These are phyloP conservation scores for Yamadazyma sp. DNA, from an alignment of 1,139 yeast species.

Conservation along the genomic window DNA sequence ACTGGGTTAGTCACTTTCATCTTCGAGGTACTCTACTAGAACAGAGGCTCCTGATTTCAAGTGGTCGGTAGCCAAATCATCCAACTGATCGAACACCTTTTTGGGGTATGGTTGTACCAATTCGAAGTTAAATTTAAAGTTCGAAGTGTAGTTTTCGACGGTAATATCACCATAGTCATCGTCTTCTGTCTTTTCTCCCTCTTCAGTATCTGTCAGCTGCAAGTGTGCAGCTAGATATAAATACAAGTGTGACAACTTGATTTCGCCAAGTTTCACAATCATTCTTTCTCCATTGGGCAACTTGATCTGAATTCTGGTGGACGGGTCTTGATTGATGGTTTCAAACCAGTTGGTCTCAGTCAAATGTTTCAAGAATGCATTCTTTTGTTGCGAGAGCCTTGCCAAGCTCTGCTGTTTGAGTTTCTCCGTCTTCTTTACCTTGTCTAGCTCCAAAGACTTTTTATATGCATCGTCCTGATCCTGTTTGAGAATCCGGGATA, in stretches of 20 bases:
- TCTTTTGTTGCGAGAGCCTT: slow-evolving; percentile 13
- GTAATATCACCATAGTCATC: slow-evolving; percentile 9
- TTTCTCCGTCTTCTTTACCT: slow-evolving; percentile 33
- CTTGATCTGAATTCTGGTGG: slow-evolving; percentile 31
- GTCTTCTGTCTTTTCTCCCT: slow-evolving; percentile 13
- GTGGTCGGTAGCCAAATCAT: slow-evolving; percentile 26
- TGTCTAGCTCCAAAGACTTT: slow-evolving; percentile 49
- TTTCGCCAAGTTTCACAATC: slow-evolving; percentile 44
- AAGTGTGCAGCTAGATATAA: slow-evolving; percentile 56
- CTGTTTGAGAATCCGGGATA: slow-evolving; percentile 49
- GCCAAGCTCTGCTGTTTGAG: slow-evolving; percentile 19
- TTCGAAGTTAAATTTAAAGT: slow-evolving; percentile 36
- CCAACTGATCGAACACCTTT: slow-evolving; percentile 23
- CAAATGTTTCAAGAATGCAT: slow-evolving; percentile 15
- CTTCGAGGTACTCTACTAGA: slow-evolving; percentile 35
- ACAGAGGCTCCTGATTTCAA: slow-evolving; percentile 41
- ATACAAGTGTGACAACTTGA: slow-evolving; percentile 62
- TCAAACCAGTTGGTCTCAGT: slow-evolving; percentile 16
- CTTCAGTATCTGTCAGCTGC: slow-evolving; percentile 8
- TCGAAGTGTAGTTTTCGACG: slow-evolving; percentile 17
- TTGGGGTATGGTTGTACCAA: slow-evolving; percentile 47
- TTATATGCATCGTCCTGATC: slow-evolving; percentile 60
- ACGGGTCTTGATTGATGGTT: slow-evolving; percentile 9
- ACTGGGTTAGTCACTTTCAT: slow-evolving; percentile 8
- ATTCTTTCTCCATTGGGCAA: slow-evolving; percentile 61